Evolutionary conservation across 305 asterid genomes (phyloP).

Genomic region (Striga hermonthica): DNA sequence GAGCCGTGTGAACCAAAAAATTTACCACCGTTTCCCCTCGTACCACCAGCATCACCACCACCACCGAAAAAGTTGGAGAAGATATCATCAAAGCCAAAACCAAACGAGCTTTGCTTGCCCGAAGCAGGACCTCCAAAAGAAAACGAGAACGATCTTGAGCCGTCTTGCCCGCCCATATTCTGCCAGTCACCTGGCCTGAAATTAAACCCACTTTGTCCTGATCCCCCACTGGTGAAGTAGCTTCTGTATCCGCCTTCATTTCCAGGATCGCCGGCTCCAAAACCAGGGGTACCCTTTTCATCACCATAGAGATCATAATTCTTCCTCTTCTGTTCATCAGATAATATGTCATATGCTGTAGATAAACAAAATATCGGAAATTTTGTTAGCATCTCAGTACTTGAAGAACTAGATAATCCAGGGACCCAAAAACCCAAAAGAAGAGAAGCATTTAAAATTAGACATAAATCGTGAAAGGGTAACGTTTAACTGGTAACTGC

Average conservation of each 20-base stretch:
- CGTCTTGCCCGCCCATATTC: conserved; percentile 69
- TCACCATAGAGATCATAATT: conserved; percentile 89
- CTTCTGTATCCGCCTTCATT: conserved; percentile 45
- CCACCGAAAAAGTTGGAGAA: conserved; percentile 78
- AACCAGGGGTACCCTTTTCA: conserved; percentile 75
- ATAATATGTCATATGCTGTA: conserved; percentile 86
- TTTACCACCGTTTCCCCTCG: conserved; percentile 60
- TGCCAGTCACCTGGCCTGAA: conserved; percentile 75
- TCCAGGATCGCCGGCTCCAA: conserved; percentile 47
- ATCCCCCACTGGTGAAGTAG: conserved; percentile 66
- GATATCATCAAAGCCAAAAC: conserved; percentile 67
- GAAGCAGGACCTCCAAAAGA: conserved; percentile 80
- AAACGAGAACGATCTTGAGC: conserved; percentile 77
- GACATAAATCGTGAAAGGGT: background rate
- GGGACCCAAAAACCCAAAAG: conserved; percentile 2
- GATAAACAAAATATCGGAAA: background rate
- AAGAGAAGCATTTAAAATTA: conserved; percentile 1
- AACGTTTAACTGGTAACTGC: background rate
- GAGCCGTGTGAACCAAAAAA: conserved; percentile 75
- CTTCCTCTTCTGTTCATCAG: conserved; percentile 88
- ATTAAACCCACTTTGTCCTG: conserved; percentile 73
- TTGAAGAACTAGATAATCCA: conserved; percentile 1
- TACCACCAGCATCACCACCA: conserved; percentile 68
- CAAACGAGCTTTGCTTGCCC: conserved; percentile 52
- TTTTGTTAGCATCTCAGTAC: background rate